A percentile compares a stretch with the other conserved stretches of the same genome.
Evolutionary conservation across 768 basidiomycete species (phyloP).

Genomic region (Tephrocybe sp.): DNA sequence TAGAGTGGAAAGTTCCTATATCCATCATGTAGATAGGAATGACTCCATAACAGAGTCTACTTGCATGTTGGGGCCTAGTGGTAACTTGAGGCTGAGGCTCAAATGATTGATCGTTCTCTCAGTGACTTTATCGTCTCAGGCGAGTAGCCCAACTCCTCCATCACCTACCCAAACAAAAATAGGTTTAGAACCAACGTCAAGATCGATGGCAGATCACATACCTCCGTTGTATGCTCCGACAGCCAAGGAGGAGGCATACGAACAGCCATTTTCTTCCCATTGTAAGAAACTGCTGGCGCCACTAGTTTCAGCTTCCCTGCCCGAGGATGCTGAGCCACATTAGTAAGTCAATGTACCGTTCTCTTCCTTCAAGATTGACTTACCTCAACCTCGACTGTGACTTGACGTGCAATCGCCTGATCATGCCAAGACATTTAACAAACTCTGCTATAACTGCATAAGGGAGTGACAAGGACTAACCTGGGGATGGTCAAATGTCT

Average conservation of each 20-base stretch:
- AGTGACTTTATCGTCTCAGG: constrained; percentile 15
- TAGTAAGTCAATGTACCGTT: constrained; percentile 24
- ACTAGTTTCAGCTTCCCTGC: constrained; percentile 79
- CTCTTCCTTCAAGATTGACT: constrained; percentile 33
- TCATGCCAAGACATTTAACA: constrained; percentile 9
- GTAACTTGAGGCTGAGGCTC: background rate
- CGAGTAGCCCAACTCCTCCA: constrained; percentile 35
- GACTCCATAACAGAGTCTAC: too few relatives aligned
- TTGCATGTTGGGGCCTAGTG: too few relatives aligned
- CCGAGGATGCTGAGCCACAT: constrained; percentile 57
- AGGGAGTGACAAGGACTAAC: constrained; percentile 21
- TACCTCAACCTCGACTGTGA: constrained; percentile 79
- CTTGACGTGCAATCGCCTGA: constrained; percentile 73
- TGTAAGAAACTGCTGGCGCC: constrained; percentile 79
- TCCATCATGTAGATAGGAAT: too few relatives aligned
- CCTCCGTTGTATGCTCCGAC: constrained; percentile 82
- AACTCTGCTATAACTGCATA: background rate
- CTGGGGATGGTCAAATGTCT: constrained; percentile 89
- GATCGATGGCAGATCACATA: constrained; percentile 22
- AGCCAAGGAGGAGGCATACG: constrained; percentile 82
- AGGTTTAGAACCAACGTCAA: background rate
- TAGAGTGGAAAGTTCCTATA: too few relatives aligned
- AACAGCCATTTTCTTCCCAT: constrained; percentile 76
- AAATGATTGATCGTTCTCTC: constrained; percentile 18
- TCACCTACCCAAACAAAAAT: constrained; percentile 14